Base-by-base conservation (phyloP, 257 asterid species). In the Solanum medicagineum region DNA sequence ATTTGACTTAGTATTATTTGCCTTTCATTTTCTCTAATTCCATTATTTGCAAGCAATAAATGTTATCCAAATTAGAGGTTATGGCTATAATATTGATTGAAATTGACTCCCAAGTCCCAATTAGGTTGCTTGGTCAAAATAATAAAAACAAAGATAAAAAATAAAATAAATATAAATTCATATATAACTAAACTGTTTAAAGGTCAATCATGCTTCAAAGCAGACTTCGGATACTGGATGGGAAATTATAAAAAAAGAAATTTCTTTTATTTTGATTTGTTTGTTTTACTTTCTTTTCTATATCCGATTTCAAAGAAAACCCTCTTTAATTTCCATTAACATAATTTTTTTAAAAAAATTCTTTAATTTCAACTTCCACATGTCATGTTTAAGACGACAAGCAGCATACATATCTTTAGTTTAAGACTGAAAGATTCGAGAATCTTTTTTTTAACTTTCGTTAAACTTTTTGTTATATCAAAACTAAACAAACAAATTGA, bases 371-470 rank as follows among this genome's bases (percentile, higher is more conserved):
- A 36, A 36, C 42, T 49, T 49, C 0, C 8, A 51, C 19, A 15
- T 15, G 3, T 54, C 1, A 54, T 7, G 3, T 15, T 54, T 51
- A 14, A 17, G 62, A 56, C 0, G 6, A 19, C 6, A 57, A 57
- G 5, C 22, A 10, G 4, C 1, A 3, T 1, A 60, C 15, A 10
- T 60, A 4, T 60, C 7, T 60, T n/a, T 60, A n/a, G 0, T n/a
- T 10, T 60, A n/a, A 60, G 0, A n/a, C 11, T 0, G 1, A 0
- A 60, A 10, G 0, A n/a, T 10, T 2, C 0, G 16, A 54, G 6
- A 36, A 36, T 36, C 6, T 0, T 15, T 16, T 19, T 20, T 20
- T 10, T n/a, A 20, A n/a, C 15, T n/a, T 10, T n/a, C n/a, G 1
- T 10, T n/a, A 59, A 59, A 59, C 5, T 19, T n/a, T n/a, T 2